Evolutionary conservation across 2,329 filamentous ascomycete species (phyloP), one percentile per base, ranked within the genome.

Genomic region (Ophiocordyceps sinensis): DNA sequence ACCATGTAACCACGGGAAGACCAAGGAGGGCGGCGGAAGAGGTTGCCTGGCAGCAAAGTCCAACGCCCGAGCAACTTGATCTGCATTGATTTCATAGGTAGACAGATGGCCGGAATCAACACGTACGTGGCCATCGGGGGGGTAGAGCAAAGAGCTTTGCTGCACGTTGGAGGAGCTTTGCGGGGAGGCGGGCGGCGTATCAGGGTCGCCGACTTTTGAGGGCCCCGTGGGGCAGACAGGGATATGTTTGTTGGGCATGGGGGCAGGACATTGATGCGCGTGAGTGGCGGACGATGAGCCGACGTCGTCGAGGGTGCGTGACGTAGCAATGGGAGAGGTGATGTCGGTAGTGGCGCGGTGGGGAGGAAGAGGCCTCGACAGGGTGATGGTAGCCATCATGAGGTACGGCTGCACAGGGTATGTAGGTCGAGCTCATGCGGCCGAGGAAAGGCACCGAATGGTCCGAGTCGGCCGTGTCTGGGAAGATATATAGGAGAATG

Each of bases 1-100:
- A 21, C 91, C 91, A 63, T 98, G 91, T 21, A 95, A 70, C 91
- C 91, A 98, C 2, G 91, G 91, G 54, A 96, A 98, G 46, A 96
- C 85, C 45, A 79, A 71, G n/a, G 81, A 75, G 0, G 91, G 79
- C 42, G 89, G 79, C 7, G 91, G 89, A 21, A 96, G 68, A 1
- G 87, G 82, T 53, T 94, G 86, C 3, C 78, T 73, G 3, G 89
- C 75, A 44, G 78, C 66, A 52, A 88, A 76, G 48, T 93, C 78
- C 29, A 96, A 56, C 1, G 89, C 86, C 37, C 77, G 69, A 11
- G 77, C 76, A 36, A 95, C 69, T 26, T 75, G 74, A 34, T 68
- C 65, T 28, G 82, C 77, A 53, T 77, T 73, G 50, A 96, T 78
- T 36, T 79, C 75, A 60, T 85, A 94, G 23, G 95, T 39, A 58